phyloP scores from a whole-genome alignment of 192 early-diverging fungal genomes.

The Gryganskiella cystojenkinii region DNA sequence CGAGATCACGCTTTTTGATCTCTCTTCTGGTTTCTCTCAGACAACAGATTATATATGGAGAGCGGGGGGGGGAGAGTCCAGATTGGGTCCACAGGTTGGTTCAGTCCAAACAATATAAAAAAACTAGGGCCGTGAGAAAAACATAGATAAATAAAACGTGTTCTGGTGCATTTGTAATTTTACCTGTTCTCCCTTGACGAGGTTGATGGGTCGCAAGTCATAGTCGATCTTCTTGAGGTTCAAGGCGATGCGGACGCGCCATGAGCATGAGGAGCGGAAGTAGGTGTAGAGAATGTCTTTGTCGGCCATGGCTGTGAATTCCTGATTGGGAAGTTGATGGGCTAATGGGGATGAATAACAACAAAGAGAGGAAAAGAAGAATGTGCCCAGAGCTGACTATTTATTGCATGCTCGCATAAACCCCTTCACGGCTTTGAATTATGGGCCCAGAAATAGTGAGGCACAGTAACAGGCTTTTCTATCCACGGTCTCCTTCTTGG shows the following conservation, averaged over 20 bases:
- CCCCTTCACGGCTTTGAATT: neutral
- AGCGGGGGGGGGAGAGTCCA: no score
- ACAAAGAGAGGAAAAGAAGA: conserved; percentile 2
- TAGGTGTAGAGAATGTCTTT: conserved; percentile 76
- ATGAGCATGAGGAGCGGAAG: conserved; percentile 80
- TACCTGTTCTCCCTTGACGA: conserved; percentile 82
- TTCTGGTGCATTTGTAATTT: neutral
- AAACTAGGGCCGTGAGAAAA: no score
- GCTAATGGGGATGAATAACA: neutral
- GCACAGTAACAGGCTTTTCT: neutral
- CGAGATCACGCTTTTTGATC: no score
- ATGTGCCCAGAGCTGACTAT: neutral
- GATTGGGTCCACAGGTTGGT: no score
- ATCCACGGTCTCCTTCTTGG: conserved; percentile 1
- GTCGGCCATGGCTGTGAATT: conserved; percentile 13
- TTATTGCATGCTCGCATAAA: no score
- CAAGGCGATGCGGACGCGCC: conserved; percentile 81
- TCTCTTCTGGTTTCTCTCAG: no score
- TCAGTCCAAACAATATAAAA: no score
- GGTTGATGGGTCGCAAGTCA: conserved; percentile 71
- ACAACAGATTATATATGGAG: no score
- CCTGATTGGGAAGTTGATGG: neutral
- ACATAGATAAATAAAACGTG: no score
- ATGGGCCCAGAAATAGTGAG: neutral
- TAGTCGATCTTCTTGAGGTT: conserved; percentile 81